A percentile compares a stretch with the other conserved stretches of the same genome.
These are phyloP conservation scores for Pythium volutum DNA, from an alignment of 352 stramenopile genomes.

Conservation along the genomic window DNA sequence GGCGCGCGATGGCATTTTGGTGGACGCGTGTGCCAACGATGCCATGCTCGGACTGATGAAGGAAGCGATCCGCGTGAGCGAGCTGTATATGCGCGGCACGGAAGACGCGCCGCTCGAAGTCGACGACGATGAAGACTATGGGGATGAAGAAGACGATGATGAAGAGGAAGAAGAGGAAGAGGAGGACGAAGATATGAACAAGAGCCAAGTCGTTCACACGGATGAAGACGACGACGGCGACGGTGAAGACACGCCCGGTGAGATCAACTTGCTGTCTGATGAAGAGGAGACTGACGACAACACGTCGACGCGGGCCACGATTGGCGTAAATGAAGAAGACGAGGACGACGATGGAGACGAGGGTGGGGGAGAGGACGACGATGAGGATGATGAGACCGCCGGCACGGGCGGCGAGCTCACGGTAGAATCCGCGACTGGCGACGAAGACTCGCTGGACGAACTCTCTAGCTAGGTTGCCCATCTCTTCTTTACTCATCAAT, in stretches of 20 bases:
- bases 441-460: conserved; percentile 25
- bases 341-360: conserved; percentile 25
- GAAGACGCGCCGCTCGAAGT: conserved; percentile 52
- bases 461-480: conserved; percentile 19
- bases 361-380: conserved; percentile 5
- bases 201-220: background rate
- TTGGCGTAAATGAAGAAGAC: conserved; percentile 14
- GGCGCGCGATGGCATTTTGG: conserved; percentile 53
- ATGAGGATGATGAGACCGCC: conserved; percentile 27
- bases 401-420: conserved; percentile 29
- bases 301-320: conserved; percentile 5
- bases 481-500: conserved; percentile 3
- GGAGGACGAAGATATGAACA: conserved; percentile 22
- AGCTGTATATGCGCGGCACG: conserved; percentile 48
- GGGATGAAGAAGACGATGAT: conserved; percentile 37
- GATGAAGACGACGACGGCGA: conserved; percentile 23
- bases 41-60: conserved; percentile 51
- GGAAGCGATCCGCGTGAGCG: conserved; percentile 48
- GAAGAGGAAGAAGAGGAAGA: conserved; percentile 18
- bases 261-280: conserved; percentile 22
- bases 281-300: conserved; percentile 27
- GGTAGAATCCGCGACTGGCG: conserved; percentile 22
- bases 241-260: conserved; percentile 33
- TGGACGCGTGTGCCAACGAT: conserved; percentile 59
- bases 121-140: conserved; percentile 51